Percentiles rank a stretch among this genome's conserved stretches.
Evolutionary conservation across 2,329 filamentous ascomycete species (phyloP).

Genomic region (Penicillium sp.): DNA sequence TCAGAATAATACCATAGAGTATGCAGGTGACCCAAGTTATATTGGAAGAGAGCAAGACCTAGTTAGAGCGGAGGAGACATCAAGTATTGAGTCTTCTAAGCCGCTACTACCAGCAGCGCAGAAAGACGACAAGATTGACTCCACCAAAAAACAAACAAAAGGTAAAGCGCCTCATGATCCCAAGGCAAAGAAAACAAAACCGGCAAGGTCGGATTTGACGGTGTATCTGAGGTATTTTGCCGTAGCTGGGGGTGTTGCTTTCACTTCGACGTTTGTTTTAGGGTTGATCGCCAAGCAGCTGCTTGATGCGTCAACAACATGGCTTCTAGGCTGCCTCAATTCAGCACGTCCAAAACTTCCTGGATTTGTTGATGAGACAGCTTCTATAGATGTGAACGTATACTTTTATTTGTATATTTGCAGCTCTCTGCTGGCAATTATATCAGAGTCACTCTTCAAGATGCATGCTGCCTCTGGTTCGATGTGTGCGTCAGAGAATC

Average conservation of each 20-base stretch:
- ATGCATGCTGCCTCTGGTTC: slow-evolving; percentile 33
- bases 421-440: neutral
- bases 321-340: neutral
- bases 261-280: slow-evolving; percentile 30
- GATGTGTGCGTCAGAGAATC: slow-evolving; percentile 61
- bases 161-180: neutral
- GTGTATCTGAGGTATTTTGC: neutral
- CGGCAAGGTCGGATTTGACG: neutral
- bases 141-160: neutral
- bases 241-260: neutral
- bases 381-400: neutral
- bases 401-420: neutral
- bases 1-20: slow-evolving; percentile 54
- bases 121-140: neutral
- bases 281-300: neutral
- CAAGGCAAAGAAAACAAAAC: neutral
- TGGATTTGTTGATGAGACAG: neutral
- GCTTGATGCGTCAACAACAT: neutral
- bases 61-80: neutral
- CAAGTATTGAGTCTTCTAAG: neutral
- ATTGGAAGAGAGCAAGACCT: neutral
- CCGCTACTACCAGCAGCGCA: neutral
- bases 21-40: neutral
- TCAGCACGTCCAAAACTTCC: neutral
- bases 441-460: neutral